These are phyloP conservation scores for Cercospora citrullina DNA, from an alignment of 2,329 filamentous ascomycete species.

Conservation along the genomic window DNA sequence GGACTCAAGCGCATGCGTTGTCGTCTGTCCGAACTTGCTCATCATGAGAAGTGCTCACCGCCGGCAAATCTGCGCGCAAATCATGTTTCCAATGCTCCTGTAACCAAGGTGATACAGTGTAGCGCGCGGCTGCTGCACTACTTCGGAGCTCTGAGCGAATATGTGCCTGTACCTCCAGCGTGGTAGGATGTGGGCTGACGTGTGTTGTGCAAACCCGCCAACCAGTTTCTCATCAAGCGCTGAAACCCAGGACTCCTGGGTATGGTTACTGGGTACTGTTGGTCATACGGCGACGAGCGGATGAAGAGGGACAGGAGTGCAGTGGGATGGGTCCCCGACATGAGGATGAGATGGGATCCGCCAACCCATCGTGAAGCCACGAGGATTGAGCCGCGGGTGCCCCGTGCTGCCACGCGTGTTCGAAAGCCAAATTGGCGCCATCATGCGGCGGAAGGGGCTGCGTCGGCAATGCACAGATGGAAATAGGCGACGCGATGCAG, in stretches of 20 bases:
- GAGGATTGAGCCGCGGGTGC: background rate
- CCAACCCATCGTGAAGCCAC: background rate
- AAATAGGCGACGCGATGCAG: background rate
- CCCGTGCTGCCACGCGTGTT: constrained; percentile 9
- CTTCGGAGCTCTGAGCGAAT: background rate
- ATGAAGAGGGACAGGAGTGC: background rate
- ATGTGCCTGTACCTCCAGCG: background rate
- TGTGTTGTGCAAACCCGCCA: background rate
- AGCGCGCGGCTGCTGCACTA: background rate
- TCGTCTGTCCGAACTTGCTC: background rate
- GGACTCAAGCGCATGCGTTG: background rate
- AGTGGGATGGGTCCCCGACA: background rate
- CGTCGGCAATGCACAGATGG: background rate
- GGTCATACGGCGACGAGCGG: background rate
- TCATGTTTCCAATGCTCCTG: background rate
- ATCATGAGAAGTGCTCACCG: background rate
- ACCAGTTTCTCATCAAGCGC: background rate
- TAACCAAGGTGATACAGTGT: background rate
- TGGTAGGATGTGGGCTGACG: background rate
- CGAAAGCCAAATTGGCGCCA: constrained; percentile 11
- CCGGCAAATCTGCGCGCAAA: background rate
- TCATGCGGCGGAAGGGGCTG: background rate
- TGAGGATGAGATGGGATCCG: background rate
- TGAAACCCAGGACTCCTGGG: background rate
- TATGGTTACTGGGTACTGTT: background rate